These are phyloP conservation scores for Colletotrichum navitas DNA, from an alignment of 2,329 filamentous ascomycete genomes.

Conservation along the genomic window DNA sequence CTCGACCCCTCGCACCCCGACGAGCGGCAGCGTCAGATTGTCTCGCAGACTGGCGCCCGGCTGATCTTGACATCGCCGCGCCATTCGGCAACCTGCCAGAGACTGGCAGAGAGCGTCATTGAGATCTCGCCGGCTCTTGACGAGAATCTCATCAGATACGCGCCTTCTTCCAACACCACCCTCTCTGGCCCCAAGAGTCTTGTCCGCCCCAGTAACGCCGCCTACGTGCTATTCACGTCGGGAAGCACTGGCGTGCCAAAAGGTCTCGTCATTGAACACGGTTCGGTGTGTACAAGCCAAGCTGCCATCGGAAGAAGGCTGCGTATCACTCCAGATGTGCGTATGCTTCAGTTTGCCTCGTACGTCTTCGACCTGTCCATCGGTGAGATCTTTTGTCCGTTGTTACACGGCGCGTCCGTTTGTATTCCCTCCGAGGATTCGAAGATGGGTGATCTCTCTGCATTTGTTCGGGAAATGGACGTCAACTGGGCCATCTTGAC, in stretches of 20 bases:
- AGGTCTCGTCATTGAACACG: conserved; percentile 55
- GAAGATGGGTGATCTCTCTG: conserved; percentile 44
- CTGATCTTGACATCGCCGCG: conserved; percentile 11
- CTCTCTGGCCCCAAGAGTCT: neutral
- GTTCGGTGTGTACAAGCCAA: conserved; percentile 43
- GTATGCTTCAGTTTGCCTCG: conserved; percentile 45
- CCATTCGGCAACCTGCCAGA: neutral
- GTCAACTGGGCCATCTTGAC: conserved; percentile 23
- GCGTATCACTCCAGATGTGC: neutral
- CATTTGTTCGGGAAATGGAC: neutral
- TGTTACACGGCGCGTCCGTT: conserved; percentile 54
- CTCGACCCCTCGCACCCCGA: conserved; percentile 16
- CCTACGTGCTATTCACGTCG: conserved; percentile 53
- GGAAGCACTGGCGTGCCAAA: conserved; percentile 63
- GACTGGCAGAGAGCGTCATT: conserved; percentile 7
- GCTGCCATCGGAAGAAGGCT: conserved; percentile 10
- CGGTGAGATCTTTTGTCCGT: conserved; percentile 51
- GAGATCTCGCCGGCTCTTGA: conserved; percentile 9
- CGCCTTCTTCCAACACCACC: conserved; percentile 11
- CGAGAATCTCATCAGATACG: neutral
- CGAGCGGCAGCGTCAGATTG: conserved; percentile 9
- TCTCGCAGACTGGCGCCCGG: conserved; percentile 24
- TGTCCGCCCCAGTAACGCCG: conserved; percentile 15
- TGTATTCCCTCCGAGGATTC: conserved; percentile 55
- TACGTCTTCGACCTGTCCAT: conserved; percentile 56